A percentile compares a stretch with the other conserved stretches of the same genome.
Conservation (phyloP, 1,284 basidiomycete species). For the Anthracocystis panici-leucophaei region DNA sequence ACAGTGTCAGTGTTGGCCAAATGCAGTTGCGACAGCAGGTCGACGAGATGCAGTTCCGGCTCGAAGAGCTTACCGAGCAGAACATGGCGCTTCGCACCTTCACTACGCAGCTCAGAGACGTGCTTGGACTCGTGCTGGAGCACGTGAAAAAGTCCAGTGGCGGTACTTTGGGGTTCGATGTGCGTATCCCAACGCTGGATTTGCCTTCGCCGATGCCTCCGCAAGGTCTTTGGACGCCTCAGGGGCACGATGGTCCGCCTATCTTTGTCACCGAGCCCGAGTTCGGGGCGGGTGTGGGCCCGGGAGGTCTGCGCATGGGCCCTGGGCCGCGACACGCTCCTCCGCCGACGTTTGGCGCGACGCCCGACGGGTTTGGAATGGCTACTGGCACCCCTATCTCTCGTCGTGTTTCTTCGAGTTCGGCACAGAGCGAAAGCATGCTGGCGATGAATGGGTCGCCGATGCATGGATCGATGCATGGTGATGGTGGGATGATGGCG, state of each 20-base stretch:
- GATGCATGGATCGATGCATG: slow-evolving; percentile 43
- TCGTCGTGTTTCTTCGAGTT: slow-evolving; percentile 45
- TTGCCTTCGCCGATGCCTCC: slow-evolving; percentile 52
- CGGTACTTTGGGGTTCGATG: slow-evolving; percentile 55
- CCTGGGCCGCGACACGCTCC: slow-evolving; percentile 16
- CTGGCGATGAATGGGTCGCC: slow-evolving; percentile 43
- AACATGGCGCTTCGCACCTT: slow-evolving; percentile 55
- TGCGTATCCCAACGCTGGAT: slow-evolving; percentile 48
- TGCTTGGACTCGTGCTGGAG: slow-evolving; percentile 50
- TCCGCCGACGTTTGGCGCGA: slow-evolving; percentile 11
- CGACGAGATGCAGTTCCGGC: slow-evolving; percentile 59
- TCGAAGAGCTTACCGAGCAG: slow-evolving; percentile 58
- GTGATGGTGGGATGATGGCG: slow-evolving; percentile 31
- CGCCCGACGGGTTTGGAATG: slow-evolving; percentile 28
- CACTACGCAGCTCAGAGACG: slow-evolving; percentile 49
- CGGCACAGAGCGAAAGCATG: slow-evolving; percentile 50
- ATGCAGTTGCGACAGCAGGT: slow-evolving; percentile 62
- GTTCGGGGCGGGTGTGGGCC: slow-evolving; percentile 36
- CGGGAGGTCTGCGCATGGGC: slow-evolving; percentile 30
- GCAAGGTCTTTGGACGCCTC: slow-evolving; percentile 48
- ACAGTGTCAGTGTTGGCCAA: slow-evolving; percentile 60
- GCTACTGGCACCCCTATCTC: slow-evolving; percentile 37
- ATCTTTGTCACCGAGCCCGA: slow-evolving; percentile 62
- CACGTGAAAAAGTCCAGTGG: slow-evolving; percentile 58
- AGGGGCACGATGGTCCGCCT: slow-evolving; percentile 56